Evolutionary conservation across 2,329 filamentous ascomycete genomes (phyloP).

Genomic region (Cytospora paraplurivora): DNA sequence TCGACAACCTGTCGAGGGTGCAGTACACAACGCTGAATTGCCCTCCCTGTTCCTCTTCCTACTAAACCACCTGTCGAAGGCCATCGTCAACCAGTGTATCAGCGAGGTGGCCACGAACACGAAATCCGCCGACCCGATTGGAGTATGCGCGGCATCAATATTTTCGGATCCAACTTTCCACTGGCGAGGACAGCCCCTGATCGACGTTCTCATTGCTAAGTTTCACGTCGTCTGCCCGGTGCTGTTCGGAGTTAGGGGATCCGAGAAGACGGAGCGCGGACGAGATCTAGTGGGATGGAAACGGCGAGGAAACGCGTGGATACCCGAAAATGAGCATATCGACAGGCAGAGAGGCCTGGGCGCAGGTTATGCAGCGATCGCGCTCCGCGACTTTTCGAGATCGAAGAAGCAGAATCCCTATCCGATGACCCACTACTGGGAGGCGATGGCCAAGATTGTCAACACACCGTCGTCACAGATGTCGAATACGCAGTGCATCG

Average conservation of each 20-base stretch:
- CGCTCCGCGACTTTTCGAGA: constrained; percentile 78
- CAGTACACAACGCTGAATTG: constrained; percentile 49
- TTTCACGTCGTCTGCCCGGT: constrained; percentile 79
- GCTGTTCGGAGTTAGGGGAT: constrained; percentile 80
- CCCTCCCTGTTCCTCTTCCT: constrained; percentile 70
- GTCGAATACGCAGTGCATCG: constrained; percentile 72
- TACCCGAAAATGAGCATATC: constrained; percentile 71
- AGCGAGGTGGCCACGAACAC: constrained; percentile 61
- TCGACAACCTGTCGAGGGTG: constrained; percentile 44
- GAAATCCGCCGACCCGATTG: constrained; percentile 70
- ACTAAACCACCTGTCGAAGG: constrained; percentile 71
- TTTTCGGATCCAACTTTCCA: constrained; percentile 66
- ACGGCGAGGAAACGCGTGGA: constrained; percentile 60
- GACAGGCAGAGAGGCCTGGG: constrained; percentile 83
- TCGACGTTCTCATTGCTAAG: constrained; percentile 81
- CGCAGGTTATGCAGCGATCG: constrained; percentile 80
- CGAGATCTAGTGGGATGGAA: constrained; percentile 73
- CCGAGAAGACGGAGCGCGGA: constrained; percentile 71
- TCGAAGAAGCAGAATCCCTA: constrained; percentile 71
- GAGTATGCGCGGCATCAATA: constrained; percentile 67
- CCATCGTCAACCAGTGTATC: constrained; percentile 65
- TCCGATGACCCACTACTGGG: constrained; percentile 83
- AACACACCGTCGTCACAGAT: constrained; percentile 70
- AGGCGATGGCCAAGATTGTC: constrained; percentile 71
- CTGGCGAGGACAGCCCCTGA: constrained; percentile 66